Conservation (phyloP, 2,329 filamentous ascomycete species). For the Sporothrix protearum region DNA sequence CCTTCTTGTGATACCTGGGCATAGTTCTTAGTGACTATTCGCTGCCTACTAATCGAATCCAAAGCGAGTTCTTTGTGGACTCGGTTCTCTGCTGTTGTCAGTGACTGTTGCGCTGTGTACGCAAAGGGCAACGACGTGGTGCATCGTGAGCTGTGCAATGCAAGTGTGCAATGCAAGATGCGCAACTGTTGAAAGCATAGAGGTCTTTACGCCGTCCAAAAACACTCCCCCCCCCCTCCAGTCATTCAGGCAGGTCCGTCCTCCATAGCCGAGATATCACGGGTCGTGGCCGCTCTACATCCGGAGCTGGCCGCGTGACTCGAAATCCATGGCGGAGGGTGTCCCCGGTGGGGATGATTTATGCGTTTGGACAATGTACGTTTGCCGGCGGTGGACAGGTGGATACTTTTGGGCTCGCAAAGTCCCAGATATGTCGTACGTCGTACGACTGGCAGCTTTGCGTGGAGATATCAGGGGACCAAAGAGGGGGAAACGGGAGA, state of each 20-base stretch:
- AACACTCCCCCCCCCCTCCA: too few relatives aligned
- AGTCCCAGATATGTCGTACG: background rate
- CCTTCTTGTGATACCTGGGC: conserved; percentile 17
- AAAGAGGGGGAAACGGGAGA: too few relatives aligned
- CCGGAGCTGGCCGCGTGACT: too few relatives aligned
- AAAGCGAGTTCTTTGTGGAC: background rate
- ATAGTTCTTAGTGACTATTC: background rate
- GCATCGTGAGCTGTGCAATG: too few relatives aligned
- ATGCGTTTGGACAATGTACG: too few relatives aligned
- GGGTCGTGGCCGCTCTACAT: background rate
- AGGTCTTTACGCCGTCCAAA: too few relatives aligned
- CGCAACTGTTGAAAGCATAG: too few relatives aligned
- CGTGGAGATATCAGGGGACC: too few relatives aligned
- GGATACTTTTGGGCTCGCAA: too few relatives aligned
- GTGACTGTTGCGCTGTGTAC: background rate
- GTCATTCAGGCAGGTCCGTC: background rate
- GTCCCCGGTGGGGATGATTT: background rate
- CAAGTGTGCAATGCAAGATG: too few relatives aligned
- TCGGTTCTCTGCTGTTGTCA: background rate
- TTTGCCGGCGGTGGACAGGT: background rate
- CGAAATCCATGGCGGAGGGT: background rate
- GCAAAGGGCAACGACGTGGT: too few relatives aligned
- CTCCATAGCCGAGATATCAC: background rate
- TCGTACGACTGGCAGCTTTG: background rate
- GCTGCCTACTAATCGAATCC: conserved; percentile 7